Evolutionary conservation across 2,329 filamentous ascomycete genomes (phyloP).

Genomic region (Eurotiales sp.): DNA sequence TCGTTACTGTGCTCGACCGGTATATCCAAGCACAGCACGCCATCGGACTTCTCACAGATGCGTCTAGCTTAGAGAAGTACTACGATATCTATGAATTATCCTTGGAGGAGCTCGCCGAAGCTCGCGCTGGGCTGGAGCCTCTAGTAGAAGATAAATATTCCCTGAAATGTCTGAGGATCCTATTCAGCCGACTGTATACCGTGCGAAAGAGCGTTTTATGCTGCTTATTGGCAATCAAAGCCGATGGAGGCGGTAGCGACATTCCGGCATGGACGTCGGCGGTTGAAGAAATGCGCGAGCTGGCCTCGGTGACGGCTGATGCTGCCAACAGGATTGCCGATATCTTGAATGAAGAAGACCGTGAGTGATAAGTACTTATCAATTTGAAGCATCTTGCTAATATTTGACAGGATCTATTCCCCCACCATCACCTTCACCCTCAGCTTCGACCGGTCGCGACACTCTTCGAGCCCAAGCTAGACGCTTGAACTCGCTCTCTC

Average conservation of each 20-base stretch:
- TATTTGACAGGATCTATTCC: slow-evolving; percentile 35
- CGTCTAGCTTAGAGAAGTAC: slow-evolving; percentile 83
- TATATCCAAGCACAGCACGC: slow-evolving; percentile 67
- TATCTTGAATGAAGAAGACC: slow-evolving; percentile 75
- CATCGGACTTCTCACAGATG: slow-evolving; percentile 70
- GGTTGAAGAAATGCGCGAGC: slow-evolving; percentile 66
- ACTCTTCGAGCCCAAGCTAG: slow-evolving; percentile 81
- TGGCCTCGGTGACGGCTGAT: slow-evolving; percentile 59
- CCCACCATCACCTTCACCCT: slow-evolving; percentile 56
- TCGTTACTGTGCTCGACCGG: slow-evolving; percentile 65
- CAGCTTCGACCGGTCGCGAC: slow-evolving; percentile 66
- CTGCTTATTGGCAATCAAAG: slow-evolving; percentile 81
- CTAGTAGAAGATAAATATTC: slow-evolving; percentile 73
- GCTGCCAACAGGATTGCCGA: slow-evolving; percentile 64
- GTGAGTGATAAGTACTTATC: slow-evolving; percentile 45
- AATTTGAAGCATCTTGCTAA: background rate
- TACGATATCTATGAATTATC: slow-evolving; percentile 84
- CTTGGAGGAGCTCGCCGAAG: slow-evolving; percentile 67
- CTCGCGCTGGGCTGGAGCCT: slow-evolving; percentile 62
- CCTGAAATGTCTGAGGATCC: slow-evolving; percentile 73
- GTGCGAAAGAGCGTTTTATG: slow-evolving; percentile 83
- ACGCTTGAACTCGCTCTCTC: slow-evolving; percentile 82
- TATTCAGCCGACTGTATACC: slow-evolving; percentile 75
- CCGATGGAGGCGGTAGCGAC: slow-evolving; percentile 72
- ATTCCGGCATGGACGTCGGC: slow-evolving; percentile 74